These are phyloP conservation scores for Mycena leptocephala DNA, from an alignment of 768 basidiomycete genomes.

Conservation along the genomic window DNA sequence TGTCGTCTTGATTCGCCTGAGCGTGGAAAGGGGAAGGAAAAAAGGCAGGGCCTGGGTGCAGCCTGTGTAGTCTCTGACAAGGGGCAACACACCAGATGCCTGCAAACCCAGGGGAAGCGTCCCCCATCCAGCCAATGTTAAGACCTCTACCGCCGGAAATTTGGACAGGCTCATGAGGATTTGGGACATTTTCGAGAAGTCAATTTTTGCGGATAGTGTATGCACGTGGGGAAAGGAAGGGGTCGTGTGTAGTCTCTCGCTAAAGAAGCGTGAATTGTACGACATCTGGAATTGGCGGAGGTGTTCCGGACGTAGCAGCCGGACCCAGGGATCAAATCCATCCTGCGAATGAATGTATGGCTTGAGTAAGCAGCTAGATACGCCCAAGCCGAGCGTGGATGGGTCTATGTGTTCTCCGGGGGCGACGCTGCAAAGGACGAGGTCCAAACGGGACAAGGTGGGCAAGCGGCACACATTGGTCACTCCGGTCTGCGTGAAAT, in stretches of 20 bases:
- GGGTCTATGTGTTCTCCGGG: no score
- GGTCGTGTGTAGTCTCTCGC: neutral
- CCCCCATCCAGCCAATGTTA: no score
- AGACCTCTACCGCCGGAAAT: neutral
- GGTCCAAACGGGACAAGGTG: neutral
- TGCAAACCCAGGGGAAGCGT: neutral
- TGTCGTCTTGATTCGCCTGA: no score
- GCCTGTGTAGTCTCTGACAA: neutral
- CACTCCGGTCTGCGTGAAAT: neutral
- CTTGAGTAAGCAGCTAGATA: no score
- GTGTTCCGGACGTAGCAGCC: neutral
- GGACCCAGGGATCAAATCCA: neutral
- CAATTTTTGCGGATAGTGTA: neutral
- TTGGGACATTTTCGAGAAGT: neutral
- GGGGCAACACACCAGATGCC: neutral
- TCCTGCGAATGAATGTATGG: no score
- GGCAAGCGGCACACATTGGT: neutral
- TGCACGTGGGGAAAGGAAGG: neutral
- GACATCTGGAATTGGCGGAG: neutral
- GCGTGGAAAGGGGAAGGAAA: no score
- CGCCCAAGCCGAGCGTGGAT: no score
- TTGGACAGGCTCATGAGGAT: neutral
- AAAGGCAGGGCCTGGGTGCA: no score
- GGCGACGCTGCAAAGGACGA: neutral
- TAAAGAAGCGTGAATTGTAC: neutral